These are phyloP conservation scores for Talaromyces sp. DNA, from an alignment of 2,329 filamentous ascomycete species.

Conservation along the genomic window DNA sequence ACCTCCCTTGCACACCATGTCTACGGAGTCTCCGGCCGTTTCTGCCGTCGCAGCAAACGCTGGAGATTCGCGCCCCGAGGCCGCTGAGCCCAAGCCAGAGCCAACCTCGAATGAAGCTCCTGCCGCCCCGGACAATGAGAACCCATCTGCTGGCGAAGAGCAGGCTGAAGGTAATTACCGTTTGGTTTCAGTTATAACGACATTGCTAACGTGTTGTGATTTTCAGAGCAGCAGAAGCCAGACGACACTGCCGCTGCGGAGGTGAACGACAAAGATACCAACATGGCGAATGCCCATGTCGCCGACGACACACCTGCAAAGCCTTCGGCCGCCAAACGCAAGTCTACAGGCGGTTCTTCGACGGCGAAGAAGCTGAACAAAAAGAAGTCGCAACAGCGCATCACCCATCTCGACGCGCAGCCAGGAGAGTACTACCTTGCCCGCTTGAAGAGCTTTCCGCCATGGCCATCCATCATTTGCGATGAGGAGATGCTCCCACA, in stretches of 20 bases:
- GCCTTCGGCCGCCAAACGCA: constrained; percentile 53
- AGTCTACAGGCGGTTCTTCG: constrained; percentile 61
- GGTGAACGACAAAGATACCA: constrained; percentile 15
- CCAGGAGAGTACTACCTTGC: constrained; percentile 90
- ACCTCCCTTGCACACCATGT: constrained; percentile 26
- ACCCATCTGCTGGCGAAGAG: constrained; percentile 12
- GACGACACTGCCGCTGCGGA: constrained; percentile 21
- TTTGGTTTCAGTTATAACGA: constrained; percentile 2
- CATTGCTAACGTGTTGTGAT: constrained; percentile 12
- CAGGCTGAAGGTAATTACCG: constrained; percentile 25
- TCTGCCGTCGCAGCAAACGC: constrained; percentile 24
- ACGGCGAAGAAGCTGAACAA: constrained; percentile 75
- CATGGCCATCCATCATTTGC: constrained; percentile 91
- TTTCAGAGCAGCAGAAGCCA: constrained; percentile 23
- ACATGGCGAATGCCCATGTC: constrained; percentile 20
- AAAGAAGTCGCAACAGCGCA: constrained; percentile 72
- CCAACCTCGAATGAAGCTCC: constrained; percentile 16
- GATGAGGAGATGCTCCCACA: constrained; percentile 91
- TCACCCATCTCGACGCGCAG: constrained; percentile 71
- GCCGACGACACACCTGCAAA: constrained; percentile 48
- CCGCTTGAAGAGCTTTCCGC: constrained; percentile 87
- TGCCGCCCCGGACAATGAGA: not conserved
- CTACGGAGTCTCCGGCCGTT: constrained; percentile 32
- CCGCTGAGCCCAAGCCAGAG: constrained; percentile 20
- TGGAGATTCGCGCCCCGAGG: constrained; percentile 25